These are phyloP conservation scores for Westerdykella sp. DNA, from an alignment of 2,329 filamentous ascomycete species.

Conservation along the genomic window DNA sequence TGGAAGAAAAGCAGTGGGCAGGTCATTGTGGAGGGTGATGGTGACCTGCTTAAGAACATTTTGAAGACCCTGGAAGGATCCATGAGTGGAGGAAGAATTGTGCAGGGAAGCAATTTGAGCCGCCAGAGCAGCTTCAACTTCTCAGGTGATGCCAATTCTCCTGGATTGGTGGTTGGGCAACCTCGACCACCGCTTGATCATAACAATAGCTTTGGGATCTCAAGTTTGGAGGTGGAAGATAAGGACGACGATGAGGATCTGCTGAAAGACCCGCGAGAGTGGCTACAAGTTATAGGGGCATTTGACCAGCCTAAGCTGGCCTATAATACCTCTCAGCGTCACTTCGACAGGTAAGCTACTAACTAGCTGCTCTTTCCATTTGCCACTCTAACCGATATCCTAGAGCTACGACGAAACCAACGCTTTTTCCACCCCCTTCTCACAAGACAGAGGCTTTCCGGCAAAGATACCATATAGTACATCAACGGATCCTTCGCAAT, in stretches of 20 bases:
- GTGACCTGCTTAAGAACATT: slow-evolving; percentile 66
- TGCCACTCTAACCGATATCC: slow-evolving; percentile 10
- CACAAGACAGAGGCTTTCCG: slow-evolving; percentile 83
- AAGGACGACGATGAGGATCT: slow-evolving; percentile 55
- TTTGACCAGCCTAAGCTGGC: slow-evolving; percentile 76
- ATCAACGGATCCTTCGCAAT: slow-evolving; percentile 86
- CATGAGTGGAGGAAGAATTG: slow-evolving; percentile 77
- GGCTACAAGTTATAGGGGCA: slow-evolving; percentile 76
- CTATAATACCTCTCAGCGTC: slow-evolving; percentile 76
- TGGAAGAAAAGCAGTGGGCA: slow-evolving; percentile 90
- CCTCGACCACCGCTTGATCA: slow-evolving; percentile 46
- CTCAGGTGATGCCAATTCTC: slow-evolving; percentile 37
- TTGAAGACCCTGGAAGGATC: slow-evolving; percentile 77
- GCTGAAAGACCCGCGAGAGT: slow-evolving; percentile 65
- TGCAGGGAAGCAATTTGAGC: slow-evolving; percentile 50
- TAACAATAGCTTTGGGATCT: slow-evolving; percentile 58
- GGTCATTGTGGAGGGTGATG: slow-evolving; percentile 80
- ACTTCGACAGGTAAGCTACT: slow-evolving; percentile 66
- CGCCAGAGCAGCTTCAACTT: slow-evolving; percentile 63
- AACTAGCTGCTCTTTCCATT: neutral
- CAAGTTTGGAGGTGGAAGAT: slow-evolving; percentile 46
- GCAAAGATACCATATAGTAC: slow-evolving; percentile 84
- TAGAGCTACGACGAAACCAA: slow-evolving; percentile 38
- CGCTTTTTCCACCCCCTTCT: slow-evolving; percentile 61
- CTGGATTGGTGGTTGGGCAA: slow-evolving; percentile 2